Evolutionary conservation across 352 stramenopile species (phyloP).

Genomic region (Globisporangium apiculatum): DNA sequence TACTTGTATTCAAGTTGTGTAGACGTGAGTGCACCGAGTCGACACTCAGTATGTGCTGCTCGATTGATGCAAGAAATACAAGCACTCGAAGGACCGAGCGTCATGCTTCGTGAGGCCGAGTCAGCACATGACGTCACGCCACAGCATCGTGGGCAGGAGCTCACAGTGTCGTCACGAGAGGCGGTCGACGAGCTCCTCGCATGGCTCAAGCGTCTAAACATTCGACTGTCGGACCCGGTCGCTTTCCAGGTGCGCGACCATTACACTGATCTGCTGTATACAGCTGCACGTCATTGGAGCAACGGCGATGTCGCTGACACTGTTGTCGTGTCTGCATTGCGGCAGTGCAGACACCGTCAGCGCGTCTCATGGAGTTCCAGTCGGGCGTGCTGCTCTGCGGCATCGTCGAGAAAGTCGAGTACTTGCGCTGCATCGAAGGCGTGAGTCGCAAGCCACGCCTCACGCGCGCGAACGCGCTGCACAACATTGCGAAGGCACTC

Average conservation of each 20-base stretch:
- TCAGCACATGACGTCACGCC: no score
- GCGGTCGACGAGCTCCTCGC: constrained; percentile 16
- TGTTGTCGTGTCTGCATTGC: not conserved
- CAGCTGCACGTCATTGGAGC: not conserved
- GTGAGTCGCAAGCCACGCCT: constrained; percentile 23
- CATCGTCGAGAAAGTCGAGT: constrained; percentile 65
- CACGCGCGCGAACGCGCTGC: constrained; percentile 47
- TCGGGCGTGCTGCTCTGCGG: constrained; percentile 51
- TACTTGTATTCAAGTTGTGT: no score
- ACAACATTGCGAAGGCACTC: constrained; percentile 71
- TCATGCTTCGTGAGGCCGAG: no score
- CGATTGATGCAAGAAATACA: no score
- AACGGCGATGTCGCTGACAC: not conserved
- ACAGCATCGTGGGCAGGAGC: not conserved
- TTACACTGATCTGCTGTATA: not conserved
- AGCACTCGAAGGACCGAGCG: no score
- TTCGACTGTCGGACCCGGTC: constrained; percentile 17
- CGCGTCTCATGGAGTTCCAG: constrained; percentile 39
- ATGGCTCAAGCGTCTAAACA: constrained; percentile 34
- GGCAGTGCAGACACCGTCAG: constrained; percentile 16
- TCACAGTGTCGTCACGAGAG: constrained; percentile 1
- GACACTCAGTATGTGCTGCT: no score
- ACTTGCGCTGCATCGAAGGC: constrained; percentile 55
- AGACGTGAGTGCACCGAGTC: no score
- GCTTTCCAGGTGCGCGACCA: constrained; percentile 26